Base-by-base conservation (phyloP, 768 basidiomycete genomes). In the Kwoniella shandongensis region DNA sequence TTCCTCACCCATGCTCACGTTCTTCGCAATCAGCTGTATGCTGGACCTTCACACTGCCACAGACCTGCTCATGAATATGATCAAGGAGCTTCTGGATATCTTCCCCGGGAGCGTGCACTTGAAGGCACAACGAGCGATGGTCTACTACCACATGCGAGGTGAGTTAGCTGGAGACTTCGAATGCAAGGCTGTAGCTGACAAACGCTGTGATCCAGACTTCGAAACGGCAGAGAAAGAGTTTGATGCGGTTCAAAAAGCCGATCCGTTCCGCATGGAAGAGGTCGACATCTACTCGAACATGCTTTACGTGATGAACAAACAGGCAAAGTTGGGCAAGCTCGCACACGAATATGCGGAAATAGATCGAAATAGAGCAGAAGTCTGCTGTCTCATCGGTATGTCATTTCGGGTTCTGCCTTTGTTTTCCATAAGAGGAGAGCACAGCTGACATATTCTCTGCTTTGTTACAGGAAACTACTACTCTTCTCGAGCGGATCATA, bases 201-300 rank as follows among this genome's bases (percentile, higher is more conserved):
- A n/a, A n/a, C n/a, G n/a, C n/a, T n/a, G 26, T 26, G 27, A 36
- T 6, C 2, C 62, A 98, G 96, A 97, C 70, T 96, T 91, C 76
- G 84, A 85, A 51, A 84, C 85, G 54, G 91, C 96, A 2, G 88
- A 89, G 73, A 78, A 78, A 27, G 86, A 91, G 67, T 99, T 97
- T 73, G 88, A 91, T 66, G 82, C 83, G 63, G 88, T 98, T 30
- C 82, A 89, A 30, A 77, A 79, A 2, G 72, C 86, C 32, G 92
- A 97, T 73, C 94, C 93, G 8, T 86, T 85, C 76, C 84, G 92
- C 23, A 84, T 96, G 55, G 96, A 99, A 63, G 89, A 96, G 68
- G 87, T 98, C 54, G 96, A 98, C 69, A 85, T 96, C 35, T 92
- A 88, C 75, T 94, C 92, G 54, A 96, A 98, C 73, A 96, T 98